These are phyloP conservation scores for Coniochaeta pulveracea DNA, from an alignment of 2,329 filamentous ascomycete species.

Conservation along the genomic window DNA sequence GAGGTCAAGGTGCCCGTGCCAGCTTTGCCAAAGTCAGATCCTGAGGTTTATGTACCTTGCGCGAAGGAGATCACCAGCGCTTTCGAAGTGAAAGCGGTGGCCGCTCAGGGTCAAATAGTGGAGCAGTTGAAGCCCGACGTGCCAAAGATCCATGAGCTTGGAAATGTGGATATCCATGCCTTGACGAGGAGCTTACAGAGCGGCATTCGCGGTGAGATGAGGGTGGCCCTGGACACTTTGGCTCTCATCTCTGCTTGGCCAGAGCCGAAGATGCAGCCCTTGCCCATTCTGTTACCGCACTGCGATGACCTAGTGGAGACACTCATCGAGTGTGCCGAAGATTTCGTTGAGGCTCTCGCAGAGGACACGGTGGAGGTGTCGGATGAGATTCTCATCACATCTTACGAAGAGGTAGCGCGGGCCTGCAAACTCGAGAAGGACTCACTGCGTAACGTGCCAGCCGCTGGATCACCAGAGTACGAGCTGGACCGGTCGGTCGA, in stretches of 20 bases:
- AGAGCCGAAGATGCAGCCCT: slow-evolving; percentile 40
- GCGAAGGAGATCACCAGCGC: slow-evolving; percentile 53
- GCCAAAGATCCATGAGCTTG: slow-evolving; percentile 66
- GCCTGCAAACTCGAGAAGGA: slow-evolving; percentile 66
- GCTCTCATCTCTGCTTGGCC: slow-evolving; percentile 55
- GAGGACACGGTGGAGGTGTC: slow-evolving; percentile 79
- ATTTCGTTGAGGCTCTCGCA: slow-evolving; percentile 73
- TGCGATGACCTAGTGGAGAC: slow-evolving; percentile 86
- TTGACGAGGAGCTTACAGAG: slow-evolving; percentile 83
- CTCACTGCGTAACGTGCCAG: slow-evolving; percentile 57
- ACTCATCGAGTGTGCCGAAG: slow-evolving; percentile 81
- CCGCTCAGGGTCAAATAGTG: slow-evolving; percentile 55
- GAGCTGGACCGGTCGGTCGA: slow-evolving; percentile 81
- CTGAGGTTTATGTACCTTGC: slow-evolving; percentile 44
- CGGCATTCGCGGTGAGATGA: slow-evolving; percentile 81
- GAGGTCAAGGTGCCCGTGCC: slow-evolving; percentile 17
- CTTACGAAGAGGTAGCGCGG: slow-evolving; percentile 81
- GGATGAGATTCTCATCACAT: slow-evolving; percentile 69
- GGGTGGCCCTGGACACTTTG: slow-evolving; percentile 77
- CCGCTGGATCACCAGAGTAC: slow-evolving; percentile 67
- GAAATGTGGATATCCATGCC: slow-evolving; percentile 81
- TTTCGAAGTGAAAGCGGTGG: slow-evolving; percentile 54
- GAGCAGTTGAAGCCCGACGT: slow-evolving; percentile 60
- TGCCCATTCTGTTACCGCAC: slow-evolving; percentile 53
- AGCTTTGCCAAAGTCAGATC: slow-evolving; percentile 27